Percentiles rank a stretch among this genome's conserved stretches.
These are phyloP conservation scores for Colletotrichum sp. DNA, from an alignment of 2,329 filamentous ascomycete genomes.

Conservation along the genomic window DNA sequence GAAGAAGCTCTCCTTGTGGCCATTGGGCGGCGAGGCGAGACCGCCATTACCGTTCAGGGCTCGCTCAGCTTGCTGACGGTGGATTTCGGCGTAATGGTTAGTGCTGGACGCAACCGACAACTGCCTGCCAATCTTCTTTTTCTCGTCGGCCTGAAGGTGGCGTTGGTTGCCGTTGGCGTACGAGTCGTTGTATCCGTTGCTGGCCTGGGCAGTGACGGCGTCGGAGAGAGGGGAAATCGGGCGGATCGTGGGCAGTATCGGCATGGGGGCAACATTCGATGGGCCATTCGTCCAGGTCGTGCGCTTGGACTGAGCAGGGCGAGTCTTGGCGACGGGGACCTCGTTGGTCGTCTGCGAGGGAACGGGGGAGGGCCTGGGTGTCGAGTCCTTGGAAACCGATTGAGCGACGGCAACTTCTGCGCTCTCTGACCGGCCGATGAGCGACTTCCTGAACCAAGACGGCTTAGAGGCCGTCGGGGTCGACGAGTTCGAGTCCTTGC, in stretches of 20 bases:
- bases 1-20: constrained; percentile 95
- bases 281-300: constrained; percentile 91
- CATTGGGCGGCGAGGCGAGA: constrained; percentile 76
- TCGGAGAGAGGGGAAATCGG: constrained; percentile 97
- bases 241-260: constrained; percentile 91
- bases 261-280: constrained; percentile 85
- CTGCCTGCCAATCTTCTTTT: constrained; percentile 95
- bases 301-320: constrained; percentile 73
- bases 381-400: constrained; percentile 50
- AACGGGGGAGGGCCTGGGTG: constrained; percentile 49
- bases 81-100: constrained; percentile 90
- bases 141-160: constrained; percentile 48
- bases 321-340: constrained; percentile 44
- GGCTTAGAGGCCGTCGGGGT: constrained; percentile 77
- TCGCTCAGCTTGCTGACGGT: constrained; percentile 89
- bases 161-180: constrained; percentile 39
- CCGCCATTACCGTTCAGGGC: constrained; percentile 83
- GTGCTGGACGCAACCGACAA: constrained; percentile 89
- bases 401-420: constrained; percentile 61
- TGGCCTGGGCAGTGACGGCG: constrained; percentile 87
- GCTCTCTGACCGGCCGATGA: constrained; percentile 80
- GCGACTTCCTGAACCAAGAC: constrained; percentile 95
- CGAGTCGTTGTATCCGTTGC: constrained; percentile 57
- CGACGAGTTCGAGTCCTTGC: constrained; percentile 64
- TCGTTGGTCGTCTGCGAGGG: constrained; percentile 46